Percentiles rank a stretch among this genome's conserved stretches.
phyloP scores from a whole-genome alignment of 2,329 filamentous ascomycete species.

The Sporothrix sp. region DNA sequence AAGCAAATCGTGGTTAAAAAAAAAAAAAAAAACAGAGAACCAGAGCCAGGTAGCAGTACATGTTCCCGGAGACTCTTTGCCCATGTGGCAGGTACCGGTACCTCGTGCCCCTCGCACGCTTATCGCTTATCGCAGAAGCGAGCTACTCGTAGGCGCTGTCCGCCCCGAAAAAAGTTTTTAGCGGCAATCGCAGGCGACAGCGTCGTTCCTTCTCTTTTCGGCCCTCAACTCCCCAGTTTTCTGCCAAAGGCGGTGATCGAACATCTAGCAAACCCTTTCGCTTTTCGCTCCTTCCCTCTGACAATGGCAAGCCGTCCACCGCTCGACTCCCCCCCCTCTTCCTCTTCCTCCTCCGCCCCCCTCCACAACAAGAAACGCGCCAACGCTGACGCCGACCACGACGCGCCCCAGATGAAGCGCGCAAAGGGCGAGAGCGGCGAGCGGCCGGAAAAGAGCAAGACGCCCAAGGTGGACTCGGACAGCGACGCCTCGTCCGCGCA shows the following conservation, averaged over 20 bases:
- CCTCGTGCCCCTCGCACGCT: conserved; percentile 1
- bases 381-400: conserved; percentile 21
- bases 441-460: conserved; percentile 11
- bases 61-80: not conserved
- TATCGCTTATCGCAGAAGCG: conserved; percentile 13
- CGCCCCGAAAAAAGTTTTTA: conserved; percentile 13
- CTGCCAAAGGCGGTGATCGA: too few relatives aligned
- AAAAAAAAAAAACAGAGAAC: not conserved
- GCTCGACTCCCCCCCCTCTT: not conserved
- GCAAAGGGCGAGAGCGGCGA: conserved; percentile 19
- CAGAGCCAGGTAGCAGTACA: not conserved
- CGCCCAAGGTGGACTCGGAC: conserved; percentile 8
- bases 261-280: too few relatives aligned
- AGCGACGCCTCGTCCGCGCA: conserved; percentile 6
- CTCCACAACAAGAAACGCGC: conserved; percentile 5
- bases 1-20: too few relatives aligned
- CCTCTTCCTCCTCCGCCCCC: not conserved
- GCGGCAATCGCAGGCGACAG: conserved; percentile 5
- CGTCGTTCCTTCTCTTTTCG: conserved; percentile 5
- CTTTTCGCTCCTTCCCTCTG: conserved; percentile 1
- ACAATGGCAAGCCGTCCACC: conserved; percentile 1
- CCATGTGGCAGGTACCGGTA: not conserved
- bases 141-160: too few relatives aligned
- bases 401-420: conserved; percentile 25
- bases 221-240: conserved; percentile 13